Conservation (phyloP, 768 basidiomycete genomes). For the Mycena polygramma region DNA sequence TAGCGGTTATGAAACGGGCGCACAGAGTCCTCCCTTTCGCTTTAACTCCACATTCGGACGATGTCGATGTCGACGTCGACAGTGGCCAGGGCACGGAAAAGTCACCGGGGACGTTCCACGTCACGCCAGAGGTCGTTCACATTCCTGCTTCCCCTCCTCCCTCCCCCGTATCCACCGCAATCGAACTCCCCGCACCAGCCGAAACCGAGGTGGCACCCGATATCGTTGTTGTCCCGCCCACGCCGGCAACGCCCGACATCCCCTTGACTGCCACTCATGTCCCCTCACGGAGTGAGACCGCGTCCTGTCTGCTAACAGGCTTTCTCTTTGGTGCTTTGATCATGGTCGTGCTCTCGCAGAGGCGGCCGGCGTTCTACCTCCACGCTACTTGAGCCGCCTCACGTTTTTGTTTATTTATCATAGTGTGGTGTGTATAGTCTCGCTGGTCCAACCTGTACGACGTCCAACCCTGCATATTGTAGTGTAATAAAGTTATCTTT, state of each 20-base stretch:
- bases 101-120: background rate
- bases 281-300: conserved; percentile 25
- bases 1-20: background rate
- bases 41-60: background rate
- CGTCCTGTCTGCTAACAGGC: conserved; percentile 34
- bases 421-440: background rate
- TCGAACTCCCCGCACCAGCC: background rate
- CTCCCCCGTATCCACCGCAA: background rate
- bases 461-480: too few relatives aligned
- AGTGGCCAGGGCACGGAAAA: background rate
- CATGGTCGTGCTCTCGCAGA: conserved; percentile 21
- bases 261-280: background rate
- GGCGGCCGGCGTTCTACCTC: conserved; percentile 18
- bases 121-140: background rate
- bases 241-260: background rate
- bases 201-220: background rate
- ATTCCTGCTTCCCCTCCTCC: background rate
- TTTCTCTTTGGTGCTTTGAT: conserved; percentile 35
- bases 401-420: background rate
- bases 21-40: background rate
- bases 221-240: background rate
- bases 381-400: conserved; percentile 14
- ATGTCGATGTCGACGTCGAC: too few relatives aligned
- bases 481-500: too few relatives aligned
- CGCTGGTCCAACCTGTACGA: background rate